A percentile compares a stretch with the other conserved stretches of the same genome.
phyloP scores from a whole-genome alignment of 1,284 basidiomycete genomes.

The Malassezia brasiliensis region DNA sequence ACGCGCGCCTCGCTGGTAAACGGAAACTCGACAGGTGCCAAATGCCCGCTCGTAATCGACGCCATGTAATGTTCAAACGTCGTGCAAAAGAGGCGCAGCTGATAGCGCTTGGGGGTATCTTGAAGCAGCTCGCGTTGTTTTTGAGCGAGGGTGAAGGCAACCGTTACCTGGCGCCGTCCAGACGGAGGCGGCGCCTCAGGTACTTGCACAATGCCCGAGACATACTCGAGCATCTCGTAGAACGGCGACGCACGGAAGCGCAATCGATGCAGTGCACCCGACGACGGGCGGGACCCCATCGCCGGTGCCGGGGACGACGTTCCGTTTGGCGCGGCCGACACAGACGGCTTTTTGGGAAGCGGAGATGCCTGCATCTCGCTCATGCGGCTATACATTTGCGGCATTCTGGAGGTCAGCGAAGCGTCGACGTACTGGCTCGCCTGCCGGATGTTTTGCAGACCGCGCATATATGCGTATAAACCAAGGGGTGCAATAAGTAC shows the following conservation, averaged over 20 bases:
- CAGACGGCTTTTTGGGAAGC: not conserved
- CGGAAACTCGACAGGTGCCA: slow-evolving; percentile 38
- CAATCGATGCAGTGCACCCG: slow-evolving; percentile 7
- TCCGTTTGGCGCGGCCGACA: not conserved
- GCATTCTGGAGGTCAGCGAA: not conserved
- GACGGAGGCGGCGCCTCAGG: slow-evolving; percentile 26
- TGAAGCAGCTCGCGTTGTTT: slow-evolving; percentile 23
- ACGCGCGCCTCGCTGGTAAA: slow-evolving; percentile 35
- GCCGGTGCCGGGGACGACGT: not conserved
- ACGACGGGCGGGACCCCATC: slow-evolving; percentile 4
- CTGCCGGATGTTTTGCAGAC: not conserved
- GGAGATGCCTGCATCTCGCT: not conserved
- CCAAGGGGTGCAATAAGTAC: slow-evolving; percentile 22
- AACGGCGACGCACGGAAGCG: slow-evolving; percentile 35
- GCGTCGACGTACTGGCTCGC: slow-evolving; percentile 3
- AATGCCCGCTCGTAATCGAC: slow-evolving; percentile 3
- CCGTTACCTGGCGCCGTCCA: slow-evolving; percentile 23
- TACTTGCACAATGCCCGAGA: slow-evolving; percentile 25
- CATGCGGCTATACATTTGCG: slow-evolving; percentile 1
- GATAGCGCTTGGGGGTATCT: slow-evolving; percentile 15
- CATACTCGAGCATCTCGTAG: slow-evolving; percentile 32
- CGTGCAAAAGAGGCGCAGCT: slow-evolving; percentile 35
- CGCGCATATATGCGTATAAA: slow-evolving; percentile 1
- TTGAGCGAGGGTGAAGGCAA: slow-evolving; percentile 23
- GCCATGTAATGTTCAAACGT: slow-evolving; percentile 30